Evolutionary conservation across 2,329 filamentous ascomycete species (phyloP).

Genomic region (Dactylellina haptotyla): DNA sequence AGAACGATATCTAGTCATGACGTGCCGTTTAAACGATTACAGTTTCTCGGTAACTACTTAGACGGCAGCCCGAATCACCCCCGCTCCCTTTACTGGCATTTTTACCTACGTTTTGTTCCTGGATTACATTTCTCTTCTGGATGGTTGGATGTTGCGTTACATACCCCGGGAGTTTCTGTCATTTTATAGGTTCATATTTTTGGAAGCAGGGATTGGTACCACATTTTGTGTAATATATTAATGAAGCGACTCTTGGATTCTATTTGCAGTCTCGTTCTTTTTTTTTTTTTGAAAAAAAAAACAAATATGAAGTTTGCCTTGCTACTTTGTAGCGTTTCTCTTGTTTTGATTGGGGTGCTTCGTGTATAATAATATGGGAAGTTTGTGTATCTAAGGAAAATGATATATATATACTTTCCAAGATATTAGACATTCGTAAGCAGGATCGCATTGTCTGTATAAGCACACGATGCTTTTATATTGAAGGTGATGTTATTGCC

Average conservation of each 20-base stretch:
- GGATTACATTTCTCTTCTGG: slow-evolving; percentile 17
- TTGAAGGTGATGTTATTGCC: no score
- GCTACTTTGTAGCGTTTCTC: background rate
- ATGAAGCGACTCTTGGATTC: slow-evolving; percentile 19
- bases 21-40: background rate
- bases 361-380: background rate
- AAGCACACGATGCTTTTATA: no score
- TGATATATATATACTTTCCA: background rate
- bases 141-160: slow-evolving; percentile 28
- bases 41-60: slow-evolving; percentile 4
- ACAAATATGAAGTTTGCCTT: no score
- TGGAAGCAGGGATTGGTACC: background rate
- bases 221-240: slow-evolving; percentile 31
- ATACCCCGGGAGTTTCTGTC: slow-evolving; percentile 45
- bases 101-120: background rate
- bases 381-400: background rate
- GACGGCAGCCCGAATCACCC: background rate
- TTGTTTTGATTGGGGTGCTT: background rate
- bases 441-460: no score
- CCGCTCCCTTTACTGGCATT: no score
- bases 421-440: background rate
- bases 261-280: background rate
- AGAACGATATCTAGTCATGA: slow-evolving; percentile 6
- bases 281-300: background rate
- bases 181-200: slow-evolving; percentile 15